Evolutionary conservation across 805 yeast species (phyloP), one percentile per base, ranked within the genome.

Genomic region (Candida multigemmis): DNA sequence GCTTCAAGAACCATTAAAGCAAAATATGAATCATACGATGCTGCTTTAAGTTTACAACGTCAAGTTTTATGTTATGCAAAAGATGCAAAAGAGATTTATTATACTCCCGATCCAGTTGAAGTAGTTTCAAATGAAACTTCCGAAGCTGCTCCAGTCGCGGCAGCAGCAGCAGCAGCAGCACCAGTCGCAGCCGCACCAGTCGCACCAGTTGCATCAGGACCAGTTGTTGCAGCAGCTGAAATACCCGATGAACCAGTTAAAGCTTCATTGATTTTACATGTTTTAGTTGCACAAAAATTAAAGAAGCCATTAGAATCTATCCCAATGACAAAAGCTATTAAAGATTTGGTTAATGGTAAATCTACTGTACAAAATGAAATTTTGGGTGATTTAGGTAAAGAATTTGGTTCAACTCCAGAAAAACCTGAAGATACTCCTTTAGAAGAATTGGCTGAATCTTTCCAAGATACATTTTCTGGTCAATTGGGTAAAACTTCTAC

Each of bases 351-450:
- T 38, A 94, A 94, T 48, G 99, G 99, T 65, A 91, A 91, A 57
- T 91, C 98, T 14, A 91, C 99, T 12, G 89, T 91, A 25, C 99
- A 91, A 65, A 91, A 91, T 60, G 99, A 91, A 68, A 91, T 91
- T 43, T 73, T 91, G 44, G 99, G 99, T 69, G 99, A 91, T 50
- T 71, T 91, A 48, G 97, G 97, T 51, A 91, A 91, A 61, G 99
- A 91, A 64, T 91, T 91, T 50, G 96, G 97, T 46, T 62, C 91
- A 23, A 87, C 96, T 26, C 99, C 99, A 22, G 99, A 91, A 62
- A 91, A 91, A 62, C 96, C 99, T 36, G 99, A 91, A 63, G 99
- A 91, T 51, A 82, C 94, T 22, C 98, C 98, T 36, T 71, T 91
- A 44, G 82, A 75, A 50, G 99, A 91, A 60, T 75, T 91, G 54